Base-by-base conservation (phyloP, 2,329 filamentous ascomycete genomes). In the Nemania sp. region DNA sequence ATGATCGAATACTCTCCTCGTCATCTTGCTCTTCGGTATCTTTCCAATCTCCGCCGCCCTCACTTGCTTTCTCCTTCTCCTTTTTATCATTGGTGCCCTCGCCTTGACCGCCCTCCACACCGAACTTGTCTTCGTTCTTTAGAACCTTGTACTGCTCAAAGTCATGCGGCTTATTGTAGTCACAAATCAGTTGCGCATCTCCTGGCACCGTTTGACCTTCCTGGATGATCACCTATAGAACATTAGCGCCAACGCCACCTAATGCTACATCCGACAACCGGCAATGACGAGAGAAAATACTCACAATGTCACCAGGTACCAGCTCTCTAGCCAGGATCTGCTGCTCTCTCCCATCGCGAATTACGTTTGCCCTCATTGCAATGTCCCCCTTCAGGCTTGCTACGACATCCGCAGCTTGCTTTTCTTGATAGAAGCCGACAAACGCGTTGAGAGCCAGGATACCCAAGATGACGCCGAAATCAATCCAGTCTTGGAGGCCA, bases 371-470 rank as follows among this genome's bases (percentile, higher is more conserved):
- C 77, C 86, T 88, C 86, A 91, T 89, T 70, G 89, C 89, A 72
- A 92, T 91, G 72, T 91, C 89, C 79, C 89, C 89, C 81, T 91
- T 91, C 64, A 91, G 79, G 65, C 81, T 85, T 58, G 88, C 88
- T 71, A 90, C 88, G 71, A 91, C 88, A 77, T 91, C 89, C 67
- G 88, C 89, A 69, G 89, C 89, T 77, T 91, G 88, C 80, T 91
- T 91, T 78, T 91, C 89, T 76, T 91, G 89, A 76, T 91, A 91
- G 85, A 88, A 91, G 80, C 89, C 89, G 75, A 91, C 89, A 65
- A 87, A 79, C 67, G 89, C 89, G 79, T 92, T 92, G 65, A 92
- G 86, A 73, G 88, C 69, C 57, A 92, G 79, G 76, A 92, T 91
- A 80, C 84, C 89, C 70, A 88, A 85, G 74, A 91, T 91, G 75